Evolutionary conservation across 2,329 filamentous ascomycete genomes (phyloP), one percentile per base, ranked within the genome.

Genomic region (Alternaria sp.): DNA sequence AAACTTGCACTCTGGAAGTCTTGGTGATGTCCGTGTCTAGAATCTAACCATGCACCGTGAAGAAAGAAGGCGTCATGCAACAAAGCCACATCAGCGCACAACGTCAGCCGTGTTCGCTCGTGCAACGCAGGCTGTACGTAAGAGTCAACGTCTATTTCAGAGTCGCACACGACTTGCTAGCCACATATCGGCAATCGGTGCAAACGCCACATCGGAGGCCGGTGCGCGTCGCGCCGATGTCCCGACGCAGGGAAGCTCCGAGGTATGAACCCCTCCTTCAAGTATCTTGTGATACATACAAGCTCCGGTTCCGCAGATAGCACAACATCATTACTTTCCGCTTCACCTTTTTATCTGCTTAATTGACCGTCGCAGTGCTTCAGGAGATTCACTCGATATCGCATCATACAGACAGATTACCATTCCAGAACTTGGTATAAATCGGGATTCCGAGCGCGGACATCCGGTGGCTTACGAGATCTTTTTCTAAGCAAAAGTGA

Each of bases 231-330:
- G 9, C 4, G 18, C 38, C 20, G 14, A 34, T 26, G 24, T 46
- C 22, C 54, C 59, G 59, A 61, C 41, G 54, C 59, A 66, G 62
- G 64, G 58, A 41, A 39, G 28, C 53, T 44, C 64, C 57, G 59
- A 61, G 62, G 62, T 51, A 49, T 44, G 39, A 43, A 57, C 41
- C 59, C 59, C 64, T 54, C 44, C 52, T 51, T 53, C 38, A 61
- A 39, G 36, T 39, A 34, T 51, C 34, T 54, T 41, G 59, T 62
- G 51, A 59, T 51, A 36, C 54, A 18, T 47, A 16, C 53, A 49
- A 49, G 47, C 46, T 54, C 54, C 61, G 61, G 54, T 59, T 59
- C 57, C 57, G 57, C 57, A 59, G 54, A 53, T 26, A 26, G 14
- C 46, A 47, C 43, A 54, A 51, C 18, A 51, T 47, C 28, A 22